Evolutionary conservation across 495 filamentous ascomycete species (phyloP), one percentile per base, ranked within the genome.

Genomic region (Cryomyces antarcticus): DNA sequence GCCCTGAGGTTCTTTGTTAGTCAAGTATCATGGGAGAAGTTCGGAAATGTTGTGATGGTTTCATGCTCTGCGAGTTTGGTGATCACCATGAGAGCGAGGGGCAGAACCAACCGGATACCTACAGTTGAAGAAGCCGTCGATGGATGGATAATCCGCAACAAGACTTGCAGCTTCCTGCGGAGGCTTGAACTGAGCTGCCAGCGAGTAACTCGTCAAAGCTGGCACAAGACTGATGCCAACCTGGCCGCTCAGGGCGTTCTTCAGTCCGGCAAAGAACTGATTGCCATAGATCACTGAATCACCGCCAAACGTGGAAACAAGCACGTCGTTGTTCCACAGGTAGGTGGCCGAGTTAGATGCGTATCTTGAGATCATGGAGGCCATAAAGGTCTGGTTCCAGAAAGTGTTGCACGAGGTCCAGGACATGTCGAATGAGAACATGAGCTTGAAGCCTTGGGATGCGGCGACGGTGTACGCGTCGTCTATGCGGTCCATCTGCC

Each of bases 221-320:
- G 51, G 51, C 31, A 43, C 51, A n/a, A 53, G 30, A n/a, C 34
- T 46, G 33, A 53, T 48, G 24, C 42, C 28, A 31, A 39, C 46
- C 31, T 41, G 38, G 1, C 24, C 28, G 0, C 7, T 4, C 34
- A 52, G 30, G 1, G 13, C 38, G 33, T 36, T 44, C 42, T 52
- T 55, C 10, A 55, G 35, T 12, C 43, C 37, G 7, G 42, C 28
- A 35, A 55, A 52, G 42, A 55, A 50, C n/a, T 39, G 44, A 31
- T 55, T 52, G 43, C 50, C 52, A 37, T 55, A 55, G 41, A 38
- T n/a, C 34, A 46, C 47, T 28, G 40, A 38, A 38, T 47, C 41
- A 41, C 50, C 52, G 27, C 42, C 52, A 39, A 47, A 52, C n/a
- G 52, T 55, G 11, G 52, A 45, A 7, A 55, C 52, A 9, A 55